These are phyloP conservation scores for Quercus tomentella DNA, from an alignment of 331 rosid species.

Conservation along the genomic window DNA sequence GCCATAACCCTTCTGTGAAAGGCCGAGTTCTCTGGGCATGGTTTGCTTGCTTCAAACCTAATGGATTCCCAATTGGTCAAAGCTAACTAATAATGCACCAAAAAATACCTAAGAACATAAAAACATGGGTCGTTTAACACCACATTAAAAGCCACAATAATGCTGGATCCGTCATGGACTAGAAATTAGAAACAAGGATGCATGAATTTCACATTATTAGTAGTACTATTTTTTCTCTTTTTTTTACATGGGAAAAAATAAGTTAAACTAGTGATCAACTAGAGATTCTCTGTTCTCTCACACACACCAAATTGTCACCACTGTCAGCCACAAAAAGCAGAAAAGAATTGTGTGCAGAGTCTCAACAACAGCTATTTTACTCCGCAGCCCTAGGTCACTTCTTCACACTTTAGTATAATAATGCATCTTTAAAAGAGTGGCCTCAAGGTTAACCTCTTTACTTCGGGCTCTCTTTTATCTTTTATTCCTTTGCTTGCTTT, in stretches of 20 bases:
- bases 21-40: too few relatives aligned
- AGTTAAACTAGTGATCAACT: not conserved
- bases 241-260: not conserved
- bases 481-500: not conserved
- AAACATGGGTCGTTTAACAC: too few relatives aligned
- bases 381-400: not conserved
- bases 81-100: too few relatives aligned
- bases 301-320: not conserved
- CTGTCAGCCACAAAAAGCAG: not conserved
- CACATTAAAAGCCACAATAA: too few relatives aligned
- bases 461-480: not conserved
- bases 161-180: too few relatives aligned
- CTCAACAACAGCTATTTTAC: not conserved
- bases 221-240: too few relatives aligned
- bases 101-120: too few relatives aligned
- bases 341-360: not conserved
- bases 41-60: too few relatives aligned
- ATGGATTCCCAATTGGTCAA: too few relatives aligned
- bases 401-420: not conserved
- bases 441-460: not conserved
- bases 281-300: not conserved
- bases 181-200: not conserved
- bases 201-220: not conserved
- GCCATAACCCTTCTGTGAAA: too few relatives aligned
- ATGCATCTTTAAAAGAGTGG: not conserved